Evolutionary conservation across 1,139 yeast species (phyloP), one percentile per base, ranked within the genome.

Genomic region (Kurtzmaniella quercitrusa): DNA sequence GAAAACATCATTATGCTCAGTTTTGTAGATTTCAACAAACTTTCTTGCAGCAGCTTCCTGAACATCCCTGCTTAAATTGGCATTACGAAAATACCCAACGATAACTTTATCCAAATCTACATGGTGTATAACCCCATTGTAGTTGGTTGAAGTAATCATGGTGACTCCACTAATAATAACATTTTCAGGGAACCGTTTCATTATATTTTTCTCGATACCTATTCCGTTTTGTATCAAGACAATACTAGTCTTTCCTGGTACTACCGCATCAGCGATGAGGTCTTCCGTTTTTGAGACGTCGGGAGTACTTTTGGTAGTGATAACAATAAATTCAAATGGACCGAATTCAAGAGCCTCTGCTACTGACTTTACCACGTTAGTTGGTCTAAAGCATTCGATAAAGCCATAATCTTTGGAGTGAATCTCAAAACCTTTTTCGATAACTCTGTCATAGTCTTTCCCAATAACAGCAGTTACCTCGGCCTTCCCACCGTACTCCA

Each of bases 261-360:
- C 60, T 22, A 82, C 76, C 1, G 80, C 86, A 2, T 84, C 80
- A 21, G 60, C 68, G 44, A 84, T 72, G 38, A 84, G 63, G 18
- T 82, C 79, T 51, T 81, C 88, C 42, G 72, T 68, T 2, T 79
- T 62, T 4, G 58, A 49, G 0, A 70, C 70, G 55, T 85, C 95
- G 3, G 95, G 95, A 22, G 84, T 71, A 52, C 83, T 84, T 56
- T 87, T 87, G 38, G 88, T 83, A 38, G 88, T 72, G 33, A 86
- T 74, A 3, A 86, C 69, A 18, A 85, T 69, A 54, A 70, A 87
- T 53, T 86, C 95, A 54, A 76, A 86, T 1, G 77, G 79, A 0
- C 82, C 79, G 43, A 53, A 54, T 30, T 47, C 48, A n/a, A 47
- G 53, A 0, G 84, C 85, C 30, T 75, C 80, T 2, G 62, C 65